Base-by-base conservation (phyloP, 108 stramenopile genomes). In the Mediolabrus comicus region DNA sequence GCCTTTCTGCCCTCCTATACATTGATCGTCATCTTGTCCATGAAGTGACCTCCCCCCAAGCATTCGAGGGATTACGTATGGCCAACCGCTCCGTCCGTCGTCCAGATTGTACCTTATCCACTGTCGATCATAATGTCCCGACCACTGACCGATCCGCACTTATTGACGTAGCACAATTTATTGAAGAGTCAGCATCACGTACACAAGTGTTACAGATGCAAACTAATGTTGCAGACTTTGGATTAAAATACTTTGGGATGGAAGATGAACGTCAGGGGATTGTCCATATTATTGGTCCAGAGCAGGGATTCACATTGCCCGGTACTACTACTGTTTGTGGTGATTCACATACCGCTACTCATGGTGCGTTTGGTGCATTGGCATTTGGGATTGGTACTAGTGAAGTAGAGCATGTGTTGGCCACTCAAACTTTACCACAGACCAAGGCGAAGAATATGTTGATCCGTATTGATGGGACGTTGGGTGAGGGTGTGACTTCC, bases 381-480 rank as follows among this genome's bases (percentile, higher is more conserved):
- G 97, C 97, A 12, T 97, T 97, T 82, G 97, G 97, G 54, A 97
- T 97, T 77, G 97, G 97, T 59, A 97, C 97, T 11, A 87, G 86
- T 79, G 97, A 97, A 71, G 97, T 97, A 5, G 97, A 97, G 74
- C 97, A 97, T 69, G 97, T 97, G 24, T 76, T 97, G 51, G 97
- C 97, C 9, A 97, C 97, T 35, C 91, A 90, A 85, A 96, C 95
- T 29, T 80, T 97, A 30, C 81, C 90, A 12, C 97, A 97, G 80
- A 85, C 80, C 77, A 94, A 94, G 75, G 89, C 91, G 25, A 91
- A 90, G 75, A 96, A 95, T 71, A 96, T 97, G 93, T 84, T 92
- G 69, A 90, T 95, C 52, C 74, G 83, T 16, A 86, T 97, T 57
- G 94, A 96, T 60, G 94, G 94, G 25, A 57, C 80, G 12, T 77